These are phyloP conservation scores for Tetrapyrgos nigripes DNA, from an alignment of 1,284 basidiomycete genomes.

Conservation along the genomic window DNA sequence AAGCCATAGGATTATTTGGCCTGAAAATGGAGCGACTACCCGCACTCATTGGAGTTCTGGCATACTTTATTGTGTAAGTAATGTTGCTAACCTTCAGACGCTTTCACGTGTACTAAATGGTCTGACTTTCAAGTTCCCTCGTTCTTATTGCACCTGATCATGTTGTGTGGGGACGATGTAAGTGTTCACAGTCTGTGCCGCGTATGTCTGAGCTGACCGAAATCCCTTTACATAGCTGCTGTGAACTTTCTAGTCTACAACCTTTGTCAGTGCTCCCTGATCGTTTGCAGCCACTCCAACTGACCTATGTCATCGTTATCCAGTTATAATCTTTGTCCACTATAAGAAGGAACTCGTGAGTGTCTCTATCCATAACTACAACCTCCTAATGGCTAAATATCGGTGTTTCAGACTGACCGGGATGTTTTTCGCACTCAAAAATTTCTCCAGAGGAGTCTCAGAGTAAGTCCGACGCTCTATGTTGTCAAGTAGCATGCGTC, in stretches of 20 bases:
- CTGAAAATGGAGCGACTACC: slow-evolving; percentile 60
- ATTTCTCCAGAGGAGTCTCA: no score
- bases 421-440: no score
- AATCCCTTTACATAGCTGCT: slow-evolving; percentile 37
- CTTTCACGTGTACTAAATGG: not conserved
- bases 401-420: no score
- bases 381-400: no score
- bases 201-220: not conserved
- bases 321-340: slow-evolving; percentile 16
- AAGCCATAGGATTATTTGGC: slow-evolving; percentile 68
- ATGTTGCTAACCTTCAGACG: not conserved
- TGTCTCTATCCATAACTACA: not conserved
- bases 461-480: no score
- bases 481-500: no score
- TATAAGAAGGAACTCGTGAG: slow-evolving; percentile 14
- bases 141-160: slow-evolving; percentile 49
- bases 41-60: slow-evolving; percentile 50
- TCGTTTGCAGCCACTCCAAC: not conserved
- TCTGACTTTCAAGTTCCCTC: slow-evolving; percentile 37
- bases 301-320: not conserved
- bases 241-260: slow-evolving; percentile 62
- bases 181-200: slow-evolving; percentile 19
- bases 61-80: slow-evolving; percentile 54
- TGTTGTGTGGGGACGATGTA: slow-evolving; percentile 49
- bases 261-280: slow-evolving; percentile 31